Conservation (phyloP, 495 filamentous ascomycete species). For the Lasiosphaeriaceae sp. region DNA sequence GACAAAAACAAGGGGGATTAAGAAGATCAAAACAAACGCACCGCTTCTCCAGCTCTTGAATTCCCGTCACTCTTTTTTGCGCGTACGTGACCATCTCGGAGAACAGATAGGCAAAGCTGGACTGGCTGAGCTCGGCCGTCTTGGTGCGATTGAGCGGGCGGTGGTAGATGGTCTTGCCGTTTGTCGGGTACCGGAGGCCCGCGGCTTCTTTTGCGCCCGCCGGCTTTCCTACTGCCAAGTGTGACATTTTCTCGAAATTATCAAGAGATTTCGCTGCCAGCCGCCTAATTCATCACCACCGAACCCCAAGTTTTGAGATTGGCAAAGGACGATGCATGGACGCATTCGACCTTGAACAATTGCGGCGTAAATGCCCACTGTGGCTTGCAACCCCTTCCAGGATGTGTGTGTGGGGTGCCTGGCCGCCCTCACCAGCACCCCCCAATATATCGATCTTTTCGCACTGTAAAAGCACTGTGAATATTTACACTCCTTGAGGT, state of each 20-base stretch:
- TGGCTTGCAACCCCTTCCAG: no score
- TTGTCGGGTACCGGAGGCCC: constrained; percentile 89
- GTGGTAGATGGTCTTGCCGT: constrained; percentile 97
- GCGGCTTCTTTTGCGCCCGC: not conserved
- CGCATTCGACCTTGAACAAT: no score
- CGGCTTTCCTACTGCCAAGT: constrained; percentile 5
- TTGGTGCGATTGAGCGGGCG: constrained; percentile 85
- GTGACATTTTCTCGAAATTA: not conserved
- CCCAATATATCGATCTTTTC: no score
- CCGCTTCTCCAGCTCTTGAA: constrained; percentile 91
- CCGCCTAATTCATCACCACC: not conserved
- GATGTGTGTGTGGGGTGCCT: no score
- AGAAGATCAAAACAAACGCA: no score
- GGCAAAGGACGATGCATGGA: not conserved
- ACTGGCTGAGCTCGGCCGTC: constrained; percentile 80
- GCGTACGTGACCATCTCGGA: constrained; percentile 96
- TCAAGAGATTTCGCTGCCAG: not conserved
- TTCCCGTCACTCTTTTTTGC: constrained; percentile 82
- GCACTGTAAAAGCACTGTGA: no score
- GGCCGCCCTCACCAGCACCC: no score
- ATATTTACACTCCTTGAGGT: no score
- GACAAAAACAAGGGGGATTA: no score
- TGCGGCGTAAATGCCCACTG: not conserved
- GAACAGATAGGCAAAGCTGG: constrained; percentile 94
- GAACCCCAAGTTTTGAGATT: not conserved